Evolutionary conservation across 495 filamentous ascomycete genomes (phyloP).

Genomic region (Lasiosphaeria hispida): DNA sequence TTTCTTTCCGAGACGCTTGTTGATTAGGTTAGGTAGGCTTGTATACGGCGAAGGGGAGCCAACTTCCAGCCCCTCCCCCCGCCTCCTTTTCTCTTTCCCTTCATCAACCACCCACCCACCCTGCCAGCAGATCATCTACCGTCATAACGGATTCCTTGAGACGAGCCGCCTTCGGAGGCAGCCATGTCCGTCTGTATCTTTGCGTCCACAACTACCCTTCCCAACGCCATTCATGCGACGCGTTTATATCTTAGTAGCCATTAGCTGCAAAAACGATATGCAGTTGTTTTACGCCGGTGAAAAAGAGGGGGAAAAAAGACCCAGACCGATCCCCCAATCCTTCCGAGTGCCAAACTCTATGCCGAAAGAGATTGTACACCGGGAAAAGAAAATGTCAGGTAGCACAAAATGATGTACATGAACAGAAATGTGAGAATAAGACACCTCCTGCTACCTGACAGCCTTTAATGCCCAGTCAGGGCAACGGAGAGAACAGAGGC

Average conservation of each 20-base stretch:
- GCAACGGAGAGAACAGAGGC: not conserved
- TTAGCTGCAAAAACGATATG: constrained; percentile 18
- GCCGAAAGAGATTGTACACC: constrained; percentile 11
- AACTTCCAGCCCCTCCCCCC: too few species aligned
- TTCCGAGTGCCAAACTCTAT: constrained; percentile 9
- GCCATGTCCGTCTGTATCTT: not conserved
- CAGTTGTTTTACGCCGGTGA: constrained; percentile 10
- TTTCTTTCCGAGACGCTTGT: too few species aligned
- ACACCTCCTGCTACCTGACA: not conserved
- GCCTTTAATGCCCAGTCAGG: too few species aligned
- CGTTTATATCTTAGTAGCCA: constrained; percentile 14
- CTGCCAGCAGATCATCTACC: not conserved
- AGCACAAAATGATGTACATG: constrained; percentile 20
- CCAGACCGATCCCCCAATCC: constrained; percentile 6
- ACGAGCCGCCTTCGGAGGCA: not conserved
- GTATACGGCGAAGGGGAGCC: too few species aligned
- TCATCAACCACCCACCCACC: not conserved
- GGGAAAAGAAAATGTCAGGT: constrained; percentile 2
- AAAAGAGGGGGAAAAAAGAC: constrained; percentile 9
- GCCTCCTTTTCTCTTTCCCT: not conserved
- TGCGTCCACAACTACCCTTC: not conserved
- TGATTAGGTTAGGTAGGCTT: too few species aligned
- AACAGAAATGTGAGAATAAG: constrained; percentile 7
- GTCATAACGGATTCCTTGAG: not conserved
- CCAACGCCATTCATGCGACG: constrained; percentile 20